Conservation (phyloP, 352 stramenopile genomes). For the Globisporangium spiculum region DNA sequence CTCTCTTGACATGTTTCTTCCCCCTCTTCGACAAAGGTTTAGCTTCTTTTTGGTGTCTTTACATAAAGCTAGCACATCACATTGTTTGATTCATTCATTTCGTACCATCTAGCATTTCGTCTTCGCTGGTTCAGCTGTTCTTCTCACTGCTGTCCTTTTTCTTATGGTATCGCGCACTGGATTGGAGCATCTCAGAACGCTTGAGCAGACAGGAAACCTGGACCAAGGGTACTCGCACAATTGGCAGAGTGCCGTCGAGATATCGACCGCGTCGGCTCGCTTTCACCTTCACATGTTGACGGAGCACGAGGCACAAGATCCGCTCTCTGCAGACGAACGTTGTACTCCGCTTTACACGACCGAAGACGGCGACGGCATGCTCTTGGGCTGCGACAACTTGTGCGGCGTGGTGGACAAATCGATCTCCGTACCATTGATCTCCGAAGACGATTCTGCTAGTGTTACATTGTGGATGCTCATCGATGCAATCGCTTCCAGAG, state of each 20-base stretch:
- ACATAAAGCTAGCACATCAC: conserved; percentile 16
- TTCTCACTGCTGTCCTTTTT: neutral
- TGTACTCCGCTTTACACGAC: conserved; percentile 39
- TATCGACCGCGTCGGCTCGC: neutral
- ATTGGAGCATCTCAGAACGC: neutral
- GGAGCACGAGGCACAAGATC: neutral
- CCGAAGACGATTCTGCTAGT: conserved; percentile 24
- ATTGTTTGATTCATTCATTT: conserved; percentile 10
- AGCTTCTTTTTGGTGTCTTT: conserved; percentile 14
- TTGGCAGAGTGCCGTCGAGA: neutral
- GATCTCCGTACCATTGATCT: conserved; percentile 25
- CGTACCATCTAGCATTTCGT: neutral
- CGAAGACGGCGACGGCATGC: conserved; percentile 48
- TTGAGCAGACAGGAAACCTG: neutral
- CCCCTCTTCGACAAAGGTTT: neutral
- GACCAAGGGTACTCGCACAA: neutral
- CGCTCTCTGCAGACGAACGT: neutral
- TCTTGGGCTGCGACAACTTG: conserved; percentile 47
- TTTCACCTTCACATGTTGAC: neutral
- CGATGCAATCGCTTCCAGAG: conserved; percentile 17
- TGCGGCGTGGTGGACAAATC: conserved; percentile 32
- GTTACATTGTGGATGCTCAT: conserved; percentile 53
- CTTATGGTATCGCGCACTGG: neutral
- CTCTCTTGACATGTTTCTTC: neutral
- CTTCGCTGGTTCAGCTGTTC: neutral